phyloP scores from a whole-genome alignment of 352 stramenopile genomes.

The Phytophthora nicotianae region DNA sequence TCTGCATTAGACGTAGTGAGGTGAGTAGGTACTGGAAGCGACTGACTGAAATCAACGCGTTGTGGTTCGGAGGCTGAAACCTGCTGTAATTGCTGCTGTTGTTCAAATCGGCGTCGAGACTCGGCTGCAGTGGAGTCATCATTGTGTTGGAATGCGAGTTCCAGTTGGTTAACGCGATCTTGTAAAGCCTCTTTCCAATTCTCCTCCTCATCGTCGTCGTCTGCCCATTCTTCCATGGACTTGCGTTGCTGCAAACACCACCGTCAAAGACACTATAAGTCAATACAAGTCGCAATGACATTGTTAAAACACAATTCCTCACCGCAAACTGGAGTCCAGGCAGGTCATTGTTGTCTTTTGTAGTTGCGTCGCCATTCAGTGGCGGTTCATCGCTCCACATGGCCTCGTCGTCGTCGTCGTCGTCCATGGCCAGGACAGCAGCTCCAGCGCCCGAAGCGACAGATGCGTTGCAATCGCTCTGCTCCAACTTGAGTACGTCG shows the following conservation, averaged over 20 bases:
- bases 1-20: constrained; percentile 5
- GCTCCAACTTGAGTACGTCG: constrained; percentile 31
- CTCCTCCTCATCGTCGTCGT: constrained; percentile 82
- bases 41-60: constrained; percentile 23
- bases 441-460: not conserved
- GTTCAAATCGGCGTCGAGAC: constrained; percentile 21
- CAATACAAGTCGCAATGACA: not conserved
- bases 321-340: constrained; percentile 37
- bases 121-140: constrained; percentile 27
- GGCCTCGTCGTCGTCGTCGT: constrained; percentile 50
- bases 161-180: constrained; percentile 76
- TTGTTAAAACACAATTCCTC: constrained; percentile 5
- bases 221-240: constrained; percentile 78
- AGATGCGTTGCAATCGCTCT: constrained; percentile 19
- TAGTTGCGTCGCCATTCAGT: constrained; percentile 13
- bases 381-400: constrained; percentile 58
- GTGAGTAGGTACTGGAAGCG: constrained; percentile 20
- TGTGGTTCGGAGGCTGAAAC: constrained; percentile 6
- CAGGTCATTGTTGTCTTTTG: constrained; percentile 24
- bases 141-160: constrained; percentile 59
- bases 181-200: constrained; percentile 82
- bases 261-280: constrained; percentile 5
- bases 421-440: constrained; percentile 23
- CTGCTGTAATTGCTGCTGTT: constrained; percentile 22
- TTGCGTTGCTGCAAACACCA: constrained; percentile 40